Base-by-base conservation (phyloP, 306 rosid species). In the Malus sylvestris region DNA sequence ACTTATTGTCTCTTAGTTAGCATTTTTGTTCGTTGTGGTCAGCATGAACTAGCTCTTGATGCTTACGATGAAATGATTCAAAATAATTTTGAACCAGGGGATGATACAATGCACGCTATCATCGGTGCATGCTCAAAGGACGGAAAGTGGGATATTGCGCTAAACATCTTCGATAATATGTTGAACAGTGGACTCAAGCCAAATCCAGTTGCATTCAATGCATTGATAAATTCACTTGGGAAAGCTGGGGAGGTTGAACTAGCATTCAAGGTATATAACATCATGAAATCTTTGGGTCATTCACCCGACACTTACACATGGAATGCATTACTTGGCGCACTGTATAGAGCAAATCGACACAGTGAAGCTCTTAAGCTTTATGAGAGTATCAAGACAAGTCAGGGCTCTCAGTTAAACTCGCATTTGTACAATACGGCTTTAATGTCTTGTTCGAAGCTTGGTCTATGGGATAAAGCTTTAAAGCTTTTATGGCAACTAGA, bases 401-500 rank as follows among this genome's bases (percentile, higher is more conserved):
- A 71, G 59, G 71, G 51, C 35, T 57, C 75, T 40, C 80, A 76
- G 59, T 67, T 89, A 82, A 89, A 88, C 68, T 59, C 66, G 20
- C 96, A 91, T 78, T 64, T 91, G 75, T 94, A 80, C 88, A 89
- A 94, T 67, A 76, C 83, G 40, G 91, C 86, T 85, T 81, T 92
- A 33, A 67, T 83, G 84, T 89, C 95, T 68, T 94, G 97, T 83
- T 92, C 92, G 1, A 92, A 92, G 89, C 97, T 94, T 20, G 80
- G 91, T 61, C 78, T 87, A 71, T 94, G 96, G 97, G 89, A 85
- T 42, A 88, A 78, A 74, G 91, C 98, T 64, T 25, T 91, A 40
- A 91, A 90, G 85, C 80, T 91, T 83, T 69, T 94, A 76, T 94
- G 97, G 97, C 88, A 85, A 79, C 89, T 94, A 89, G 97, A 94